Evolutionary conservation across 2,329 filamentous ascomycete species (phyloP), one percentile per base, ranked within the genome.

Genomic region (Pseudogymnoascus verrucosus): DNA sequence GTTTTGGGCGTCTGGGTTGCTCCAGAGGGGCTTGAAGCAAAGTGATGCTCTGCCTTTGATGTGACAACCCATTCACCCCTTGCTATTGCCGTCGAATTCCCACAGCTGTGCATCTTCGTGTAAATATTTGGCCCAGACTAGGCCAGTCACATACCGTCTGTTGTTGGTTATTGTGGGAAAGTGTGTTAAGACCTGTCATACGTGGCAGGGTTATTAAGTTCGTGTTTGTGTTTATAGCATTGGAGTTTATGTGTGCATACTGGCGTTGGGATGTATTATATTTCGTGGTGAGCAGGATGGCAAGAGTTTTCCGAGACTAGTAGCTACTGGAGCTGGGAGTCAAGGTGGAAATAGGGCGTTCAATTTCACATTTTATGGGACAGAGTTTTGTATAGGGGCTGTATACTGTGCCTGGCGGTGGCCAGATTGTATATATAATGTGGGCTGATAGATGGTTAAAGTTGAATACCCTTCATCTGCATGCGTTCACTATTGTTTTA

Each of bases 1-100:
- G 51, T 57, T 57, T 34, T 57, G 28, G 51, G 51, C 5, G 51
- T 57, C n/a, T 57, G 51, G 51, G 51, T 12, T 57, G 51, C 51
- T 21, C 51, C 51, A 3, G 47, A 57, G 51, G 51, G 10, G n/a
- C 10, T 34, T 57, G 51, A 57, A 21, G 51, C 19, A 47, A 3
- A 14, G 16, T 4, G 19, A 23, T 23, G 19, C 4, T 5, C 8
- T 21, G 28, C 51, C 10, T 34, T 34, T 28, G 19, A 4, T 36
- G 51, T 14, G n/a, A 19, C 1, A n/a, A 3, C n/a, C n/a, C n/a
- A 19, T 34, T 34, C 4, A 11, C n/a, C 28, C 14, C 4, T 34
- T 34, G 23, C 7, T 21, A 8, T n/a, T 57, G 26, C 51, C 3
- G 16, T 57, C 28, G 5, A 34, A 34, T 34, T 11, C 16, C 28